Evolutionary conservation across 2,329 filamentous ascomycete species (phyloP).

Genomic region (Paramyrothecium sp.): DNA sequence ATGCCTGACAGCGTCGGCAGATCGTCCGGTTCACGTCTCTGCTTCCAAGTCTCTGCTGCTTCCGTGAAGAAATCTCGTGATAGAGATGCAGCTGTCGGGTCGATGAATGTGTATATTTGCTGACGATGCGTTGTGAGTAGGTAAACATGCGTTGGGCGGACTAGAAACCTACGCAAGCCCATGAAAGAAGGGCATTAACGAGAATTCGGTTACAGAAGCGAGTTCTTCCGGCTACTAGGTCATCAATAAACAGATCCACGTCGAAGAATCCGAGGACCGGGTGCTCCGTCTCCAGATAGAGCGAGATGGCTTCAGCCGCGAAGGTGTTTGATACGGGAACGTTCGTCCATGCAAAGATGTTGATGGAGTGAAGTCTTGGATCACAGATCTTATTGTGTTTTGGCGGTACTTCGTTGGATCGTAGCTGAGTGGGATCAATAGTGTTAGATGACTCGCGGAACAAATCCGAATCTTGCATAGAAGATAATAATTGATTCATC

Average conservation of each 20-base stretch:
- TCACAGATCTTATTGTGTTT: too few relatives aligned
- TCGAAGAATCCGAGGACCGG: conserved; percentile 35
- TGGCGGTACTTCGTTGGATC: too few relatives aligned
- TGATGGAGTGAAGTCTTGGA: background rate
- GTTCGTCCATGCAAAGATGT: conserved; percentile 30
- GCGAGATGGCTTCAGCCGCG: conserved; percentile 28
- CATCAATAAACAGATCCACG: conserved; percentile 27
- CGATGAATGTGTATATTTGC: background rate
- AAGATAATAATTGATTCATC: too few relatives aligned
- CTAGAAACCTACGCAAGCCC: conserved; percentile 20
- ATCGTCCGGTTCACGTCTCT: conserved; percentile 3
- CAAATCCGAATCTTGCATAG: too few relatives aligned
- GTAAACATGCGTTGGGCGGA: background rate
- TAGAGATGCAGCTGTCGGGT: conserved; percentile 1
- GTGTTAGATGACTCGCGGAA: too few relatives aligned
- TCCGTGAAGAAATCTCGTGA: background rate
- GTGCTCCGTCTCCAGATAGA: conserved; percentile 34
- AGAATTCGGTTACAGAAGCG: conserved; percentile 31
- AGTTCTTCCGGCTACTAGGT: conserved; percentile 20
- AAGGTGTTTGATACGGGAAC: conserved; percentile 23
- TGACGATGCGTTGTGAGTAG: conserved; percentile 9
- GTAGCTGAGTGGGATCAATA: too few relatives aligned
- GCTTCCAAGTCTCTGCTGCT: background rate
- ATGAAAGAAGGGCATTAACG: conserved; percentile 24
- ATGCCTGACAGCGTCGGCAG: background rate